Conservation (phyloP, 495 filamentous ascomycete genomes). For the Penicillium manginii region DNA sequence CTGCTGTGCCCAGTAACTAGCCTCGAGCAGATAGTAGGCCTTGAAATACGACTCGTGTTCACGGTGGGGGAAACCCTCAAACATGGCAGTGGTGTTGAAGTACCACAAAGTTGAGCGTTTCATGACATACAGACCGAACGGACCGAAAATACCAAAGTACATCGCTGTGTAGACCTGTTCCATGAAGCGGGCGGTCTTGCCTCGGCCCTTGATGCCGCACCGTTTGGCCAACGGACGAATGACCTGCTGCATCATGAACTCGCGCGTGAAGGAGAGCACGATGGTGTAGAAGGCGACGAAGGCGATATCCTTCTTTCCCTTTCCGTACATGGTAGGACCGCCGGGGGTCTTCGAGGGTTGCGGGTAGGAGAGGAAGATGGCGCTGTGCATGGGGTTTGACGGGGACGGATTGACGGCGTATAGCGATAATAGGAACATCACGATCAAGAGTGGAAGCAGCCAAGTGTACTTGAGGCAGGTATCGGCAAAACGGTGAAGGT, state of each 20-base stretch:
- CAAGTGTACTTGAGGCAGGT: constrained; percentile 75
- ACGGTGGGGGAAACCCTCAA: constrained; percentile 86
- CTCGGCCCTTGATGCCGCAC: constrained; percentile 70
- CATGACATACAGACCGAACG: constrained; percentile 93
- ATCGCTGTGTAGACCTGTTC: constrained; percentile 97
- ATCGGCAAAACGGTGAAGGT: constrained; percentile 67
- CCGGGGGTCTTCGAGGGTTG: constrained; percentile 59
- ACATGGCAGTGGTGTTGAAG: constrained; percentile 92
- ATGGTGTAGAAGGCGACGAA: constrained; percentile 92
- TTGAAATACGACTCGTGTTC: constrained; percentile 89
- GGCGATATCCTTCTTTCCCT: constrained; percentile 80
- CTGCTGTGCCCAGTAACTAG: constrained; percentile 96
- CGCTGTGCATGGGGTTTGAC: constrained; percentile 81
- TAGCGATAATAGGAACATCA: constrained; percentile 63
- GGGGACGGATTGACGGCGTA: constrained; percentile 80
- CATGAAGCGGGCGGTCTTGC: constrained; percentile 92
- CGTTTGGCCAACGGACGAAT: constrained; percentile 76
- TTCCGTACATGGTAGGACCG: constrained; percentile 78
- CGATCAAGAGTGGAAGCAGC: constrained; percentile 75
- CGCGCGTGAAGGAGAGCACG: constrained; percentile 88
- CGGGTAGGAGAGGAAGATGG: constrained; percentile 92
- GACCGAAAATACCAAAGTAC: constrained; percentile 86
- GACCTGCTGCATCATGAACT: constrained; percentile 94
- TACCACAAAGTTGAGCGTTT: constrained; percentile 91
- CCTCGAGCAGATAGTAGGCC: constrained; percentile 95